Conservation (phyloP, 192 early-diverging fungal genomes). For the Gaertneriomyces sp. region DNA sequence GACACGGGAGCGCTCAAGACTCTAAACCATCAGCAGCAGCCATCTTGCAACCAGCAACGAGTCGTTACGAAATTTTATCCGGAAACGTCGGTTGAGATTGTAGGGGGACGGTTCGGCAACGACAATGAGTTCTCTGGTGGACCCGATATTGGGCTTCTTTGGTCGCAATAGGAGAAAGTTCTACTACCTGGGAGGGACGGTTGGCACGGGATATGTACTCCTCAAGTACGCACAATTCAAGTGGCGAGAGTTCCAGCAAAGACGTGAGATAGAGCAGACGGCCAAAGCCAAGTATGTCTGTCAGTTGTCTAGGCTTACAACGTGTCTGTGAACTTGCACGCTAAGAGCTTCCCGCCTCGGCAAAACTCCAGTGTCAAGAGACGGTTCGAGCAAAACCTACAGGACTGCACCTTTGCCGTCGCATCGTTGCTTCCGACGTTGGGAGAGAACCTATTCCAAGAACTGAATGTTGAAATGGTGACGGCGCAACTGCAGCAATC, state of each 20-base stretch:
- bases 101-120: not conserved
- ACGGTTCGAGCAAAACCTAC: slow-evolving; percentile 91
- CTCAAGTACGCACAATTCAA: slow-evolving; percentile 68
- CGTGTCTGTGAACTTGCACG: no score
- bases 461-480: slow-evolving; percentile 75
- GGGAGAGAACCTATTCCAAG: slow-evolving; percentile 69
- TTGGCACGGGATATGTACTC: slow-evolving; percentile 31
- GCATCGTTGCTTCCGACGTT: slow-evolving; percentile 76
- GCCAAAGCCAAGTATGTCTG: slow-evolving; percentile 71
- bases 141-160: slow-evolving; percentile 17
- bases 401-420: slow-evolving; percentile 86
- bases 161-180: slow-evolving; percentile 24
- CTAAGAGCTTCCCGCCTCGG: no score
- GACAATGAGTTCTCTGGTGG: slow-evolving; percentile 14
- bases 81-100: no score
- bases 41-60: no score
- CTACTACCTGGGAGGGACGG: slow-evolving; percentile 28
- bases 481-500: slow-evolving; percentile 63
- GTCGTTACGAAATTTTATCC: no score
- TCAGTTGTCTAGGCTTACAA: no score
- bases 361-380: slow-evolving; percentile 62
- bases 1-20: no score
- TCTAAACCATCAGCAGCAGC: no score
- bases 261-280: slow-evolving; percentile 59
- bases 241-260: slow-evolving; percentile 68